A percentile compares a stretch with the other conserved stretches of the same genome.
These are phyloP conservation scores for Venturia pyrina DNA, from an alignment of 2,329 filamentous ascomycete species.

Conservation along the genomic window DNA sequence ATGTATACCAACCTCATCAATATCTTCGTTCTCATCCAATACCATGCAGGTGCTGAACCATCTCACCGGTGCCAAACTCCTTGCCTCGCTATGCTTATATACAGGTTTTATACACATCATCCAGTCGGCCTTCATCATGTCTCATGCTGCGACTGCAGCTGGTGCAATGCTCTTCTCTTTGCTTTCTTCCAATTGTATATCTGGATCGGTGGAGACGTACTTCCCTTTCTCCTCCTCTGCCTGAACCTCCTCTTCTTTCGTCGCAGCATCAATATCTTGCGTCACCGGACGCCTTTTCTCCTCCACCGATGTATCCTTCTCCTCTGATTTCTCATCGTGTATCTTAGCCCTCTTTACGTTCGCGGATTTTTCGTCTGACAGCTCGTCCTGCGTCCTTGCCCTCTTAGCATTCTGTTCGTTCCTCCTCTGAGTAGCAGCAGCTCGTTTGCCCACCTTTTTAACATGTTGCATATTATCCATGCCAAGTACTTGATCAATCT, in stretches of 20 bases:
- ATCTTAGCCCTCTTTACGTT: neutral
- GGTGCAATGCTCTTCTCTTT: neutral
- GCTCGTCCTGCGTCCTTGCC: neutral
- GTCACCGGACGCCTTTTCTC: neutral
- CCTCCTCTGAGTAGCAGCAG: constrained; percentile 6
- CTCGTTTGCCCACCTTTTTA: constrained; percentile 5
- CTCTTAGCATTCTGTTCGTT: constrained; percentile 2
- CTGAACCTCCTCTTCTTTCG: neutral
- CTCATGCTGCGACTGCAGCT: neutral
- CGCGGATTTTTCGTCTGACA: neutral
- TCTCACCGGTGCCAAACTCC: neutral
- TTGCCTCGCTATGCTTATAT: neutral
- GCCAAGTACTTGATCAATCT: constrained; percentile 54
- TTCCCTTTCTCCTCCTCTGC: constrained; percentile 7
- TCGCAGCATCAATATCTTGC: neutral
- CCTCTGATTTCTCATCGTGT: neutral
- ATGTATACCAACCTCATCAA: neutral
- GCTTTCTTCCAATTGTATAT: neutral
- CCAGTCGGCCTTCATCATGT: neutral
- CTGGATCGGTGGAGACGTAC: neutral
- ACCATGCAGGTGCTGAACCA: neutral
- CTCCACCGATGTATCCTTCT: neutral
- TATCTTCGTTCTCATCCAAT: neutral
- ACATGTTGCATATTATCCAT: constrained; percentile 2
- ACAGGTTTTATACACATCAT: neutral